A percentile compares a stretch with the other conserved stretches of the same genome.
Conservation (phyloP, 441 rosid species). For the Capsella rubella region DNA sequence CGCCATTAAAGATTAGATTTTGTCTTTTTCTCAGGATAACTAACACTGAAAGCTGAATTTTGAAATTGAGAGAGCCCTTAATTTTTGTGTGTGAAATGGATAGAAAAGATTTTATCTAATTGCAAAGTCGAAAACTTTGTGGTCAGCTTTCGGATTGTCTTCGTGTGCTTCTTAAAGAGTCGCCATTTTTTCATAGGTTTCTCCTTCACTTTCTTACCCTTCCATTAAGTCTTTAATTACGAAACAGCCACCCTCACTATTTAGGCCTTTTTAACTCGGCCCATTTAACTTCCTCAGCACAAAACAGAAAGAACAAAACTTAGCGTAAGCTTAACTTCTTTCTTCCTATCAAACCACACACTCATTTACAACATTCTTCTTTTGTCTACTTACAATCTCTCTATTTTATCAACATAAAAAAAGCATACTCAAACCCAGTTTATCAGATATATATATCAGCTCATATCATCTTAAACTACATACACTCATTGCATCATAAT, state of each 20-base stretch:
- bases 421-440: background rate
- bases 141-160: conserved; percentile 46
- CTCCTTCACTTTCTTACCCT: conserved; percentile 23
- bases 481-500: conserved; percentile 31
- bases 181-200: conserved; percentile 33
- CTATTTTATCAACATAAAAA: background rate
- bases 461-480: conserved; percentile 10
- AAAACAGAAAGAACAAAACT: background rate
- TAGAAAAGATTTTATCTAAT: conserved; percentile 39
- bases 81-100: conserved; percentile 7
- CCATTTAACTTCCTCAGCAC: conserved; percentile 12
- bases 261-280: conserved; percentile 8
- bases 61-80: conserved; percentile 11
- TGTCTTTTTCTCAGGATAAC: background rate
- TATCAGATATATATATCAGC: background rate
- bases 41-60: background rate
- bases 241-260: conserved; percentile 4
- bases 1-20: conserved; percentile 47
- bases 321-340: background rate
- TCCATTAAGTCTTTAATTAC: background rate
- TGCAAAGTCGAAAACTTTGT: conserved; percentile 32
- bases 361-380: conserved; percentile 31
- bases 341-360: conserved; percentile 20
- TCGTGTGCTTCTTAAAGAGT: conserved; percentile 40
- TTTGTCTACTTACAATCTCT: background rate